These are phyloP conservation scores for Nothomitra cinnamomea DNA, from an alignment of 2,329 filamentous ascomycete genomes.

Conservation along the genomic window DNA sequence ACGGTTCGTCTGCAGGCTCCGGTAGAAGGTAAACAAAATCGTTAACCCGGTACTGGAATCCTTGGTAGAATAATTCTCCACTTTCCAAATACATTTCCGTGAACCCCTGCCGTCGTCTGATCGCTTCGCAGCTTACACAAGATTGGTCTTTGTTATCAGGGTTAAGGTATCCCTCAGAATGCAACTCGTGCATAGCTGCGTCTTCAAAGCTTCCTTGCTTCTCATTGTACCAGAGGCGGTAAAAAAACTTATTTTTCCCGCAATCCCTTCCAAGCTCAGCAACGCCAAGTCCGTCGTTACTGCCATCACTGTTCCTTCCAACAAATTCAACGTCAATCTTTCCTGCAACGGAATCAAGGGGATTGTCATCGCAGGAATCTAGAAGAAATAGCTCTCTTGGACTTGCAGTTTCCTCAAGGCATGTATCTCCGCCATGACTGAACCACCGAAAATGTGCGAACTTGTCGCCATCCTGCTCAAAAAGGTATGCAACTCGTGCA, in stretches of 20 bases:
- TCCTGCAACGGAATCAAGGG: background rate
- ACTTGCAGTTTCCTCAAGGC: background rate
- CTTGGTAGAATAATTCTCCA: background rate
- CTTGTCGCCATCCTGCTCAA: conserved; percentile 1
- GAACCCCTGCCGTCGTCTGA: background rate
- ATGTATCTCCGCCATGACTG: background rate
- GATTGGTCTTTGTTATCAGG: background rate
- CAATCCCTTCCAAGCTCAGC: background rate
- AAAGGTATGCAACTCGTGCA: background rate
- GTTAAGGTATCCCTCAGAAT: background rate
- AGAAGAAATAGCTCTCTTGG: conserved; percentile 2
- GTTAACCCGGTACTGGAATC: background rate
- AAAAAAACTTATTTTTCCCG: conserved; percentile 1
- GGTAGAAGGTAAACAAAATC: conserved; percentile 1
- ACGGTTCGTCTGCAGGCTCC: background rate
- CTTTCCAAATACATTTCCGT: background rate
- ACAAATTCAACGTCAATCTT: background rate
- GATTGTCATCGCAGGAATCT: conserved; percentile 2
- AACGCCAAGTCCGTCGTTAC: background rate
- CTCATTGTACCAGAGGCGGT: conserved; percentile 1
- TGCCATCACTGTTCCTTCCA: background rate
- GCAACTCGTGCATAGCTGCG: background rate
- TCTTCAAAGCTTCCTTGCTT: conserved; percentile 1
- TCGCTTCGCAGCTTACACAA: background rate
- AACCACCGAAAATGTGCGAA: conserved; percentile 1